Percentiles rank a stretch among this genome's conserved stretches.
These are phyloP conservation scores for Stephania cephalantha DNA, from an alignment of 164 flowering plant species.

Conservation along the genomic window DNA sequence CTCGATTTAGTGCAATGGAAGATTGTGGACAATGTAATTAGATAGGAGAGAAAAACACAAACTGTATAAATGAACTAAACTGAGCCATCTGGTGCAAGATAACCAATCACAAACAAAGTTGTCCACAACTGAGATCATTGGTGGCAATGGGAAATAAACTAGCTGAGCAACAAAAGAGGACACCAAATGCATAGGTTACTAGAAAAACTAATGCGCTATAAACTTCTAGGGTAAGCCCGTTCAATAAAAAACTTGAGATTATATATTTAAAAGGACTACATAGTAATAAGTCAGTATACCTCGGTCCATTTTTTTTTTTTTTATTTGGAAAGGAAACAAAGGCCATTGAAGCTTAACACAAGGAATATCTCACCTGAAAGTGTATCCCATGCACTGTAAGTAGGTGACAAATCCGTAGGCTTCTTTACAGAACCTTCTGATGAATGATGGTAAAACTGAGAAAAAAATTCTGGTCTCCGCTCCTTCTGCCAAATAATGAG, in stretches of 20 bases:
- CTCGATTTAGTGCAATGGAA: too few relatives aligned
- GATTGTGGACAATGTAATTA: too few relatives aligned
- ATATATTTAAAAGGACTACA: not conserved
- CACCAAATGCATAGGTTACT: not conserved
- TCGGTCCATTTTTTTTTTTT: too few relatives aligned
- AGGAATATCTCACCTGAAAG: constrained; percentile 50
- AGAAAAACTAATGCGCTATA: not conserved
- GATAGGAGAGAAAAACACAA: too few relatives aligned
- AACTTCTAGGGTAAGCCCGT: not conserved
- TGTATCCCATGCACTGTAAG: constrained; percentile 54
- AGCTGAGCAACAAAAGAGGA: not conserved
- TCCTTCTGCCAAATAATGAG: constrained; percentile 76
- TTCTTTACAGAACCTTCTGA: constrained; percentile 33
- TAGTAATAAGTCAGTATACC: not conserved
- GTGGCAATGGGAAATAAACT: not conserved
- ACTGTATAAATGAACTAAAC: too few relatives aligned
- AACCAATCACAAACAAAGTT: too few relatives aligned
- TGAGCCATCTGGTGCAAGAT: too few relatives aligned
- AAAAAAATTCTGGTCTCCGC: constrained; percentile 46
- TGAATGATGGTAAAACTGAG: constrained; percentile 43
- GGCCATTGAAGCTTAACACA: not conserved
- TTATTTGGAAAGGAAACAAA: not conserved
- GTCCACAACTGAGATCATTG: not conserved
- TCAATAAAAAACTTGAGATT: not conserved
- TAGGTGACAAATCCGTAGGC: constrained; percentile 23